Conservation (phyloP, 225 moss, liverwort and hornwort genomes). For the Sphagnum contortum region DNA sequence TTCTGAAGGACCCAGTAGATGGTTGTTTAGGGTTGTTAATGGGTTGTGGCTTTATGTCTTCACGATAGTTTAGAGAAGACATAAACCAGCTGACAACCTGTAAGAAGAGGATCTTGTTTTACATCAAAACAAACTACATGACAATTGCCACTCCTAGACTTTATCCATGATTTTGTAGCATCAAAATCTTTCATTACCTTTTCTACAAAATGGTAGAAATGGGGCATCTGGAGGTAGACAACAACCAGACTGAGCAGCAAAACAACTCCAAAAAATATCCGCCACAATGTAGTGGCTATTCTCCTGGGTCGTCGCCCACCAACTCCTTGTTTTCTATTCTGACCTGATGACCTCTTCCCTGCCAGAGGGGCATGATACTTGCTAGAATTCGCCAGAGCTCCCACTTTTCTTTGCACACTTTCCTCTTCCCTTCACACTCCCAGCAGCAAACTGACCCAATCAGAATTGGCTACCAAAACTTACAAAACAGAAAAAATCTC, state of each 20-base stretch:
- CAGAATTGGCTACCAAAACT: too few species aligned
- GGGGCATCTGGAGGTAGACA: constrained; percentile 27
- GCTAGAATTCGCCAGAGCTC: constrained; percentile 39
- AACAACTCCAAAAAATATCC: constrained; percentile 19
- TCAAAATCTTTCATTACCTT: constrained; percentile 14
- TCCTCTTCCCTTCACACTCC: too few species aligned
- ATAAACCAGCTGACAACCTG: not conserved
- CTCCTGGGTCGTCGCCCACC: constrained; percentile 30
- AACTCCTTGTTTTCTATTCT: constrained; percentile 20
- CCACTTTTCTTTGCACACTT: constrained; percentile 14
- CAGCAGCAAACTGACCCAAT: too few species aligned
- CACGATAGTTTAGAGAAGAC: not conserved
- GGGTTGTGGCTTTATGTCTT: not conserved
- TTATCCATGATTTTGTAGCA: not conserved
- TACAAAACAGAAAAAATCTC: too few species aligned
- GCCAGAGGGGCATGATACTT: constrained; percentile 43
- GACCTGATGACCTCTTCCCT: constrained; percentile 29
- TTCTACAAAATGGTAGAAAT: constrained; percentile 39
- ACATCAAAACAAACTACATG: too few species aligned
- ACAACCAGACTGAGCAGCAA: constrained; percentile 29
- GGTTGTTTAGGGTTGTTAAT: not conserved
- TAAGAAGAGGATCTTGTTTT: not conserved
- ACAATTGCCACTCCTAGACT: too few species aligned
- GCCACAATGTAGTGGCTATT: constrained; percentile 36
- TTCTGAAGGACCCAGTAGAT: not conserved